phyloP scores from a whole-genome alignment of 768 basidiomycete species.

The Mycena leptocephala region DNA sequence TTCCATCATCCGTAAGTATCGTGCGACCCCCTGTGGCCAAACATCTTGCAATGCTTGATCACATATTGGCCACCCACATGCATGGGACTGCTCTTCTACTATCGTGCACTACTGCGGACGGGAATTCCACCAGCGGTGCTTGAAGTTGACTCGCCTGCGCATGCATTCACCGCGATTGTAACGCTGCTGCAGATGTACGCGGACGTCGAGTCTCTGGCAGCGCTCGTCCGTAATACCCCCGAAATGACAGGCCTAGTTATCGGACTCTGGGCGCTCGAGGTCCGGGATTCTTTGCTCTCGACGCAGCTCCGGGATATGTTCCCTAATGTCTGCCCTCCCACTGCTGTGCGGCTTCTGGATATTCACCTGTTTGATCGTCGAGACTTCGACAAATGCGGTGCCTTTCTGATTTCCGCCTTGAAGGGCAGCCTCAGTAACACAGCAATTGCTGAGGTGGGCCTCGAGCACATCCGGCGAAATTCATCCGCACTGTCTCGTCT shows the following conservation, averaged over 20 bases:
- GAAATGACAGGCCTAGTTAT: not conserved
- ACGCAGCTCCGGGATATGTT: slow-evolving; percentile 23
- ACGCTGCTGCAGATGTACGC: slow-evolving; percentile 24
- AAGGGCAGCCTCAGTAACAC: not conserved
- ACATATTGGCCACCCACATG: not conserved
- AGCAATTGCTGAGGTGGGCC: not conserved
- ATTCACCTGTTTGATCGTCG: not conserved
- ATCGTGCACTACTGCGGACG: not conserved
- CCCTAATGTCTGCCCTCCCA: not conserved
- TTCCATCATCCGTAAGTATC: slow-evolving; percentile 1
- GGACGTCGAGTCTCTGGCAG: slow-evolving; percentile 6
- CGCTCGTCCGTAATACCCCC: slow-evolving; percentile 5
- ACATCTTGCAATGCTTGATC: not conserved
- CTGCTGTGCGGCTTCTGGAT: not conserved
- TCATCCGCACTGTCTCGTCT: not conserved
- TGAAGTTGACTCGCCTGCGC: slow-evolving; percentile 20
- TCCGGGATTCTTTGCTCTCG: not conserved
- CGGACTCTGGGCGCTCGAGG: slow-evolving; percentile 18
- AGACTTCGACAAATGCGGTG: not conserved
- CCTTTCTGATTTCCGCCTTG: not conserved
- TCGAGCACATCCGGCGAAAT: slow-evolving; percentile 13
- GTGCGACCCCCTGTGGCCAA: not conserved
- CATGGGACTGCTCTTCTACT: slow-evolving; percentile 15
- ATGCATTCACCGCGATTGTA: slow-evolving; percentile 17
- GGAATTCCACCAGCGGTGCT: not conserved